A percentile compares a stretch with the other conserved stretches of the same genome.
These are phyloP conservation scores for Epichloe bromicola DNA, from an alignment of 2,329 filamentous ascomycete genomes.

Conservation along the genomic window DNA sequence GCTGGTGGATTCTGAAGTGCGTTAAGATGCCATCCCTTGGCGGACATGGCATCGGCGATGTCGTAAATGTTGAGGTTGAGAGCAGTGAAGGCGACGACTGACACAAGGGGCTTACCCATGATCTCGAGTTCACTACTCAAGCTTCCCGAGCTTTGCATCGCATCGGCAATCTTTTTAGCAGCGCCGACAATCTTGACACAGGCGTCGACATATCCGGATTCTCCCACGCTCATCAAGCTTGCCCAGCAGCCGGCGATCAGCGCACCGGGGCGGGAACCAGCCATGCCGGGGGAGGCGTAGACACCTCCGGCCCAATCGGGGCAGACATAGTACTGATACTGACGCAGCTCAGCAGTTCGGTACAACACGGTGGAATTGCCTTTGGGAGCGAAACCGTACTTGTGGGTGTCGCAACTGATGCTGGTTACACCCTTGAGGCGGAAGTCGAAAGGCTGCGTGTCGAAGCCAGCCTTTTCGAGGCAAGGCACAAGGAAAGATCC, in stretches of 20 bases:
- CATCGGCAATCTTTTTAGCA: constrained; percentile 70
- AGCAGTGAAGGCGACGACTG: constrained; percentile 79
- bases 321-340: constrained; percentile 92
- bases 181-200: constrained; percentile 81
- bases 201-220: constrained; percentile 74
- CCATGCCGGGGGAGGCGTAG: constrained; percentile 90
- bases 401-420: constrained; percentile 95
- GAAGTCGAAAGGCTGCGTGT: constrained; percentile 83
- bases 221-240: constrained; percentile 76
- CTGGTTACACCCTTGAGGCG: constrained; percentile 84
- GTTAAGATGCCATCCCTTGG: constrained; percentile 89
- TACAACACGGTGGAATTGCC: constrained; percentile 92
- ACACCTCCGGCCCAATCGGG: constrained; percentile 93
- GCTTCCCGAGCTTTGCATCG: constrained; percentile 55
- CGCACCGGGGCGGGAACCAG: constrained; percentile 82
- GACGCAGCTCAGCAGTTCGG: constrained; percentile 62
- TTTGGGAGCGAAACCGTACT: constrained; percentile 97
- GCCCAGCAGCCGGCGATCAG: constrained; percentile 96
- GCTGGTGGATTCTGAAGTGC: constrained; percentile 83
- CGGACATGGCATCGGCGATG: constrained; percentile 76
- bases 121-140: constrained; percentile 64
- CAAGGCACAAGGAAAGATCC: constrained; percentile 91
- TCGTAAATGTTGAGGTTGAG: constrained; percentile 85
- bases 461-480: constrained; percentile 87
- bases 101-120: constrained; percentile 75